Evolutionary conservation across 148 eudicot genomes (phyloP), one percentile per base, ranked within the genome.

Genomic region (Mesembryanthemum crystallinum): DNA sequence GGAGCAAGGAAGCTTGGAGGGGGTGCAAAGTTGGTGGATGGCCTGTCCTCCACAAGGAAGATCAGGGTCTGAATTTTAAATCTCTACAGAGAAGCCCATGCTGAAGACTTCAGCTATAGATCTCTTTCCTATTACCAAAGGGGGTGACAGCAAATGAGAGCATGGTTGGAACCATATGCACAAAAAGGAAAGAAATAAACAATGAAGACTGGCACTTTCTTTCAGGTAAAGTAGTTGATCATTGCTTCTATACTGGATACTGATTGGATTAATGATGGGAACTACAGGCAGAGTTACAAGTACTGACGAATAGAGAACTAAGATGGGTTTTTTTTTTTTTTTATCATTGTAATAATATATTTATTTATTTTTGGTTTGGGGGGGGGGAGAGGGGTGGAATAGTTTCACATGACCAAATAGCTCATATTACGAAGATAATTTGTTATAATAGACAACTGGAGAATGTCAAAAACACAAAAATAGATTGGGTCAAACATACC

Each of bases 401-500:
- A 35, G 3, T 35, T 35, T 35, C 39, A 6, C 39, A 35, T 35
- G 39, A 35, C n/a, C n/a, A n/a, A 35, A 35, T 2, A 35, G 6
- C 39, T 45, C 43, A 39, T 9, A 8, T 5, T 39, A 71, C 28
- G 0, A 5, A 29, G 54, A 43, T 28, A 10, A 28, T 28, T 2
- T 62, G 32, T 7, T 27, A 24, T 13, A 37, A n/a, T 10, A 9
- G 12, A 73, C 28, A 10, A 43, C 27, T 13, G 32, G 18, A 12
- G 65, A 42, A 8, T 27, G 39, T 69, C 59, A 74, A 7, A 73
- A 23, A 71, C 27, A 20, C 33, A 55, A 3, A 51, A 58, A 18
- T 28, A 30, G n/a, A 30, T 6, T 7, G 18, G 18, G 30, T n/a
- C 23, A 24, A 64, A 64, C 51, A 55, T 85, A 85, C 88, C 88